Evolutionary conservation across 306 rosid genomes (phyloP), one percentile per base, ranked within the genome.

Genomic region (Argentina anserina): DNA sequence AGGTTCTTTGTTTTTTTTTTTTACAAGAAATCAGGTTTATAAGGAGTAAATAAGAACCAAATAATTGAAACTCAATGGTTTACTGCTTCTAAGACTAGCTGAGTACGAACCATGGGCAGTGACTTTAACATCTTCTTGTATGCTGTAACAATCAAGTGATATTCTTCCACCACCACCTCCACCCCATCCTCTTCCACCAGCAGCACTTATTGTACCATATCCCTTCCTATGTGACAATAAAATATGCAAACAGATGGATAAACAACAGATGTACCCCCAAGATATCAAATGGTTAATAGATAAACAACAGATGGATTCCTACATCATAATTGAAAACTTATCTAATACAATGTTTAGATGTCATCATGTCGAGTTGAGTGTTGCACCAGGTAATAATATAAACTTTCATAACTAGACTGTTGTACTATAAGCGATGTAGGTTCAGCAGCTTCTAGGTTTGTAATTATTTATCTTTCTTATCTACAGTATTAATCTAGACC

Each of bases 91-190:
- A 65, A 69, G n/a, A 76, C 20, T 42, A 80, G 79, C 72, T 43
- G 29, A 80, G 74, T 75, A 78, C 86, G 63, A 86, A 94, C 98
- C 98, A 74, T 83, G 97, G 64, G 84, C 92, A 61, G 97, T 86
- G 77, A 94, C 86, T 67, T 76, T 86, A 52, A 94, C 84, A 80
- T 91, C 97, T 82, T 94, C 98, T 83, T 94, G 98, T 79, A 91
- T 91, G 90, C 95, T 86, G 87, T 94, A 94, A 80, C 98, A 91
- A 74, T 89, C 95, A 73, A 94, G 92, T 66, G 98, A 94, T 73
- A 94, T 85, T 85, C 98, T 91, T 82, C 98, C 98, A 68, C 98
- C 98, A 15, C 98, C 98, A 36, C 98, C 98, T 69, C 98, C 98
- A 78, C 98, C 98, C 96, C 95, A 89, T 75, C 98, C 98, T 60